Base-by-base conservation (phyloP, 2,329 filamentous ascomycete species). In the Blastomyces parvus region DNA sequence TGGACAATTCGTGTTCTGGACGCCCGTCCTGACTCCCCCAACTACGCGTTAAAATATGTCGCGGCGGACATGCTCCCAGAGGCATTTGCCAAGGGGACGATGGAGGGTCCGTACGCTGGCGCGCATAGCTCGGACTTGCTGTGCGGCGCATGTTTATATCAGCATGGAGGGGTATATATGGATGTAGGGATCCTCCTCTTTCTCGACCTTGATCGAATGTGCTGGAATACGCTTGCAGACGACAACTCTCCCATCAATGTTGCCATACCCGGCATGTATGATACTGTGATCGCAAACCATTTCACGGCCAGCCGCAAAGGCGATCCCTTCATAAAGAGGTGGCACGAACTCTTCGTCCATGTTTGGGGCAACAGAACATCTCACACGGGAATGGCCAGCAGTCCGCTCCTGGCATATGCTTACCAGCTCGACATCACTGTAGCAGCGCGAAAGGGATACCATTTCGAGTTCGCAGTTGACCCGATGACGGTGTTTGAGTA, bases 161-260 rank as follows among this genome's bases (percentile, higher is more conserved):
- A 74, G 7, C 72, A 80, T 40, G 79, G 78, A 0, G 79, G 79
- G 0, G 71, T 78, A 1, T 81, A 75, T 72, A 74, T 80, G 60
- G 79, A 81, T 14, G 76, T 74, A 0, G 76, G 77, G 0, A 76
- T 75, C 4, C 75, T 79, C 22, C 68, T 81, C 0, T 74, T 80
- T 57, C 73, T 74, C 0, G 69, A 75, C 42, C 64, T 81, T 0
- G 78, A 81, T 14, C 69, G 72, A 1, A 73, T 80, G 0, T 80
- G 77, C 70, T 55, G 52, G 52, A 11, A 30, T 36, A 55, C 30
- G 9, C 6, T 55, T 14, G 50, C 25, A 33, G 50, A 53, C 25
- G 50, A 53, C 25, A 53, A 27, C 17, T 27, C 50, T 1, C 50
- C 50, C 50, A 53, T 14, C 3, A 27, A 53, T 5, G 30, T 55